Conservation (phyloP, 2,329 filamentous ascomycete species). For the Chaetomium sp. region DNA sequence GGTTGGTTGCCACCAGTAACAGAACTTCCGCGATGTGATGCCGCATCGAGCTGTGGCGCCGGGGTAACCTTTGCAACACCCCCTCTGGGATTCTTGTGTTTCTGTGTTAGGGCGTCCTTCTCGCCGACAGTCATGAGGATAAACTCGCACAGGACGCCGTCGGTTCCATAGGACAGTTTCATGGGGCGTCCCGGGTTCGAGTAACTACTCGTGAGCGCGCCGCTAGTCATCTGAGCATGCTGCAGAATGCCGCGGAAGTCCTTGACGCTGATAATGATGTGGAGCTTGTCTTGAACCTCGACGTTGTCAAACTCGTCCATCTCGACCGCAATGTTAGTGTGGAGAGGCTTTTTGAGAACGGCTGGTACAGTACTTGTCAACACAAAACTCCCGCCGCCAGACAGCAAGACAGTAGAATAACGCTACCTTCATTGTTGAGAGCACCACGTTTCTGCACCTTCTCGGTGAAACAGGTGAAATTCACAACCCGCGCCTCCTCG, state of each 20-base stretch:
- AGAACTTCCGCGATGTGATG: constrained; percentile 38
- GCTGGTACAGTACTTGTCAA: constrained; percentile 38
- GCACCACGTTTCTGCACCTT: constrained; percentile 58
- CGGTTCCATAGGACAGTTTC: constrained; percentile 63
- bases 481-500: constrained; percentile 58
- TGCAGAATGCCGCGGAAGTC: constrained; percentile 75
- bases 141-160: constrained; percentile 67
- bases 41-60: constrained; percentile 42
- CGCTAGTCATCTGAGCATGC: constrained; percentile 64
- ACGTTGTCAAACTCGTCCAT: constrained; percentile 72
- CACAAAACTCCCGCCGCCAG: background rate
- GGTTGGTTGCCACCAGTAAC: constrained; percentile 22
- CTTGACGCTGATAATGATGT: constrained; percentile 75
- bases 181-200: constrained; percentile 65
- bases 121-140: constrained; percentile 79
- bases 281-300: constrained; percentile 65
- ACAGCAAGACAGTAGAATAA: background rate
- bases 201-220: constrained; percentile 61
- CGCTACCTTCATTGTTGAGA: constrained; percentile 41
- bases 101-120: constrained; percentile 42
- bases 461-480: constrained; percentile 77
- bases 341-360: constrained; percentile 71
- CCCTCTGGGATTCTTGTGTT: constrained; percentile 37
- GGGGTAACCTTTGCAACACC: constrained; percentile 36
- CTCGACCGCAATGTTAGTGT: constrained; percentile 72